Conservation (phyloP, 495 filamentous ascomycete genomes). For the Massariosphaeria phaeospora region DNA sequence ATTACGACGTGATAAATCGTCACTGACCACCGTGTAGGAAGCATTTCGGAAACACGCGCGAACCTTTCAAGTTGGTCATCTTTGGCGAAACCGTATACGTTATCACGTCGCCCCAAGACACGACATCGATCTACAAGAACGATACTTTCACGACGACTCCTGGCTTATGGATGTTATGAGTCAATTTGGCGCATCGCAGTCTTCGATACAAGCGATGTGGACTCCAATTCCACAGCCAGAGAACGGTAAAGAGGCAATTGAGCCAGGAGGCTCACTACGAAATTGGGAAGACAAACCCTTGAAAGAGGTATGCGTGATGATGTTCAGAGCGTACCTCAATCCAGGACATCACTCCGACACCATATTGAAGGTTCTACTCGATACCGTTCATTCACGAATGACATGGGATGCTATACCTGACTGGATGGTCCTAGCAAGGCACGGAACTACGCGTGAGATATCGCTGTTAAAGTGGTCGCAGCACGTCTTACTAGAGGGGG, state of each 20-base stretch:
- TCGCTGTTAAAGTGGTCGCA: conserved; percentile 22
- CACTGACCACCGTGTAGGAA: background rate
- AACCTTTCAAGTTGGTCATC: conserved; percentile 30
- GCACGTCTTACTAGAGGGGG: conserved; percentile 11
- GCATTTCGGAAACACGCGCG: conserved; percentile 17
- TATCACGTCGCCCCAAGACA: conserved; percentile 26
- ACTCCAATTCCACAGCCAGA: background rate
- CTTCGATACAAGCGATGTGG: background rate
- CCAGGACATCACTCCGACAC: background rate
- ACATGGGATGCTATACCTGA: background rate
- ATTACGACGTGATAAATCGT: background rate
- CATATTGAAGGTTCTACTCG: background rate
- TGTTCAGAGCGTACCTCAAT: background rate
- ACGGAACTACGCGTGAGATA: background rate
- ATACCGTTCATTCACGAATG: background rate
- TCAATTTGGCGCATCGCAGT: background rate
- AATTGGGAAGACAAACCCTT: background rate
- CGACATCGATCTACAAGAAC: conserved; percentile 30
- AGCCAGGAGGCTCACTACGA: background rate
- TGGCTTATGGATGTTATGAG: background rate
- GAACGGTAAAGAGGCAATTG: background rate
- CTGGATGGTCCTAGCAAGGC: background rate
- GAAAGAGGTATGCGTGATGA: background rate
- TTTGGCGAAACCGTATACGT: conserved; percentile 32
- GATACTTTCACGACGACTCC: conserved; percentile 3